A percentile compares a stretch with the other conserved stretches of the same genome.
Conservation (phyloP, 805 yeast genomes). For the Yamadazyma laniorum region DNA sequence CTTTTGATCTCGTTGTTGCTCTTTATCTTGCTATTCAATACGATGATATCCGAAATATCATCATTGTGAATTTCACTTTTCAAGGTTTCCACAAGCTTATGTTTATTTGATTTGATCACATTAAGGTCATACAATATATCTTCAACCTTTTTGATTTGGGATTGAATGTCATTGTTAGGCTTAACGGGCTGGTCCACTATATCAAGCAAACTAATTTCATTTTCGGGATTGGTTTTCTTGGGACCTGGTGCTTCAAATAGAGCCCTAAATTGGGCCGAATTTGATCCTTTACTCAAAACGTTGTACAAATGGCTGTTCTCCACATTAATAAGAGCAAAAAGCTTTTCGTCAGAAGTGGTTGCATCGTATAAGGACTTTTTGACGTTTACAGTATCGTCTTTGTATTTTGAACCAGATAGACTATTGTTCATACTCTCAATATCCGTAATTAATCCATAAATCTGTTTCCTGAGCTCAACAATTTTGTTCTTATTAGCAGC, state of each 20-base stretch:
- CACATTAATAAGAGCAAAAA: constrained; percentile 46
- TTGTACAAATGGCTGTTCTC: constrained; percentile 24
- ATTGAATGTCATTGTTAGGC: constrained; percentile 13
- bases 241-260: constrained; percentile 20
- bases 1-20: constrained; percentile 56
- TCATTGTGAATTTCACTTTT: constrained; percentile 73
- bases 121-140: constrained; percentile 59
- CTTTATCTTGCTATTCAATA: constrained; percentile 58
- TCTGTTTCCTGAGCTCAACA: constrained; percentile 30
- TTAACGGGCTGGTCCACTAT: constrained; percentile 49
- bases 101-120: constrained; percentile 62
- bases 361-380: constrained; percentile 64
- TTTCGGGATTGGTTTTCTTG: constrained; percentile 5
- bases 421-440: constrained; percentile 26
- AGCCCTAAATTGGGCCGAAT: constrained; percentile 36
- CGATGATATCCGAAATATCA: constrained; percentile 75
- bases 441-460: constrained; percentile 32
- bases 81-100: constrained; percentile 57
- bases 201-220: constrained; percentile 59
- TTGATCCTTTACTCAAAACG: constrained; percentile 40
- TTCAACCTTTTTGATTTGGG: constrained; percentile 50
- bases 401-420: constrained; percentile 19
- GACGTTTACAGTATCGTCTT: constrained; percentile 55
- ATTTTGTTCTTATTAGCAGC: constrained; percentile 31
- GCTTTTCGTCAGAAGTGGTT: constrained; percentile 53